phyloP scores from a whole-genome alignment of 2,329 filamentous ascomycete species.

The Penicillium brasilianum region DNA sequence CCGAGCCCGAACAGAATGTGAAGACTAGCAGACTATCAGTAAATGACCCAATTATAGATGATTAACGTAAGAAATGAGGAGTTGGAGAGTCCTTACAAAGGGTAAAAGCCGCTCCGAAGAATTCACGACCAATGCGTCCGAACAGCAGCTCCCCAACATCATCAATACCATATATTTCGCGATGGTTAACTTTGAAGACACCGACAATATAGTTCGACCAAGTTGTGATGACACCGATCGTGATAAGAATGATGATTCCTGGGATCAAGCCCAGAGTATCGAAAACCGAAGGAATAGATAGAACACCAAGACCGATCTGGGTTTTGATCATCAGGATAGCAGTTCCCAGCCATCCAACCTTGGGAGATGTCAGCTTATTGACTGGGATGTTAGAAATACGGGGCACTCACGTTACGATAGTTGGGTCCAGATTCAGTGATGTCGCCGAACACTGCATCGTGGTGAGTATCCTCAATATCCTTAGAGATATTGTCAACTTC shows the following conservation, averaged over 20 bases:
- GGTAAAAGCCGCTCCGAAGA: conserved; percentile 6
- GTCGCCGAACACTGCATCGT: conserved; percentile 8
- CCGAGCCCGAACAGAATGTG: conserved; percentile 14
- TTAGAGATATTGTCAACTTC: not conserved
- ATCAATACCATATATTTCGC: conserved; percentile 11
- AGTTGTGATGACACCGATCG: conserved; percentile 7
- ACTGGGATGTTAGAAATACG: no score
- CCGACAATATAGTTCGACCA: conserved; percentile 13
- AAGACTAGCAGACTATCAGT: conserved; percentile 1
- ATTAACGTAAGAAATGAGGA: no score
- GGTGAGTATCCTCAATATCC: not conserved
- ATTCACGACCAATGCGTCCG: conserved; percentile 6
- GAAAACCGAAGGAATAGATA: conserved; percentile 7
- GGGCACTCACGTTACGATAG: conserved; percentile 3
- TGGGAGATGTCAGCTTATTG: not conserved
- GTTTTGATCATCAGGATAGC: conserved; percentile 11
- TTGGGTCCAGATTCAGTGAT: conserved; percentile 4
- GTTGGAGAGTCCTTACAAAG: conserved; percentile 3
- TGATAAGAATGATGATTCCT: conserved; percentile 3
- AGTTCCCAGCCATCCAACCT: conserved; percentile 12
- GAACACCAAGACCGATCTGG: conserved; percentile 12
- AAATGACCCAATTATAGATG: not conserved
- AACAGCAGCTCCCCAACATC: conserved; percentile 15
- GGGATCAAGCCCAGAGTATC: conserved; percentile 7
- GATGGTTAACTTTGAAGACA: conserved; percentile 12